Evolutionary conservation across 2,329 filamentous ascomycete genomes (phyloP), one percentile per base, ranked within the genome.

Genomic region (Phymatotrichopsis omnivora): DNA sequence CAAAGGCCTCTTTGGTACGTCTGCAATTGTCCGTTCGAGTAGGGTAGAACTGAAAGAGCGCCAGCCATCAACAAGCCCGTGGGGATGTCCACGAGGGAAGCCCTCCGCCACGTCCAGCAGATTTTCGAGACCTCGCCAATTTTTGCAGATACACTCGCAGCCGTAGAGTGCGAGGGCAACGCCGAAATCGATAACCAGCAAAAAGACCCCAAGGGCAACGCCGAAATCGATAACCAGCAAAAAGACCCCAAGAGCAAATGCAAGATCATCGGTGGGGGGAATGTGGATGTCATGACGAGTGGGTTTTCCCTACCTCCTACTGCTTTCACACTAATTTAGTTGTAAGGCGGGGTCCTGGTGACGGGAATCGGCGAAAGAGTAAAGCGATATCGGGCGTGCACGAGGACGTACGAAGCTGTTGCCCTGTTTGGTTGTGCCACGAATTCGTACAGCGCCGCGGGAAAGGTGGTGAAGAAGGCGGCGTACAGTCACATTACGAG

Each of bases 201-300:
- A 14, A n/a, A n/a, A n/a, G n/a, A n/a, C n/a, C n/a, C n/a, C 22
- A 28, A 1, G 72, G 72, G 56, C 70, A 72, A 56, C 74, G 79
- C 49, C 73, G 77, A 50, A 48, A 41, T 25, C 67, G 68, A 53
- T 66, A 65, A 35, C 68, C 73, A 1, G 62, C 80, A 4, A 76
- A 84, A n/a, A n/a, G n/a, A n/a, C n/a, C n/a, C n/a, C n/a, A n/a
- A n/a, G n/a, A n/a, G n/a, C n/a, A n/a, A n/a, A 52, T 80, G 96
- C 57, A 98, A 96, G 69, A 83, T 96, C 60, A 91, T 91, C 25
- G 91, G 98, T 66, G 91, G 91, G 50, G 91, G 91, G 32, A 98
- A 91, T 2, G 74, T 98, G 14, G 91, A 98, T 61, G 91, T 91
- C 20, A 73, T 95, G 58, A 91, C 91, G 7, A 94, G 54, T 51